These are phyloP conservation scores for Xerocomus nothofagi DNA, from an alignment of 1,284 basidiomycete species.

Conservation along the genomic window DNA sequence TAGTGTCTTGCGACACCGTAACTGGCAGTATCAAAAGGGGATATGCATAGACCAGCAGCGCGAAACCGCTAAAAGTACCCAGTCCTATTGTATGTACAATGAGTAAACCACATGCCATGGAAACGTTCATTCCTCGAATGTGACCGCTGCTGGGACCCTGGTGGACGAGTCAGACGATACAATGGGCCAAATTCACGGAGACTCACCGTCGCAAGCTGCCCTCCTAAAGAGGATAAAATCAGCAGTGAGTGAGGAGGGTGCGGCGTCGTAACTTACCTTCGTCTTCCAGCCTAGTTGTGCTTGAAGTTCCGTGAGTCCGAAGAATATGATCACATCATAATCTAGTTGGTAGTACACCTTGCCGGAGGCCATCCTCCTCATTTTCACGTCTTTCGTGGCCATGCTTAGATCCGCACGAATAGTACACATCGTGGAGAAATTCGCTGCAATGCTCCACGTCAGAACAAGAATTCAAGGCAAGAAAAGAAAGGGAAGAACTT, in stretches of 20 bases:
- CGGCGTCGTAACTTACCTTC: neutral
- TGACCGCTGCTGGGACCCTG: constrained; percentile 5
- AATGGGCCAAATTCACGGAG: no score
- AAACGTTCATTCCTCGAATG: constrained; percentile 1
- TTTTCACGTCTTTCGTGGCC: neutral
- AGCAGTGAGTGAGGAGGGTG: neutral
- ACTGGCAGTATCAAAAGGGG: no score
- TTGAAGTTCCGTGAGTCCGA: constrained; percentile 5
- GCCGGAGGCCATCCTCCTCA: neutral
- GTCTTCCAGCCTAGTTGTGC: constrained; percentile 9
- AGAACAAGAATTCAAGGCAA: neutral
- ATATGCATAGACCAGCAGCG: no score
- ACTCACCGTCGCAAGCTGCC: neutral
- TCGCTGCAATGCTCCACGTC: neutral
- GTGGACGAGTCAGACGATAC: neutral
- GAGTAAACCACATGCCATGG: no score
- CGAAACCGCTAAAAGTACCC: no score
- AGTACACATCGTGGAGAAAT: constrained; percentile 4
- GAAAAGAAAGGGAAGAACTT: neutral
- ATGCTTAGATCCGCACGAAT: constrained; percentile 2
- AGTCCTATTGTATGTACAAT: no score
- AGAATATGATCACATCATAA: constrained; percentile 13
- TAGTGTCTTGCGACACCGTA: no score
- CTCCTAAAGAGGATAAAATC: neutral
- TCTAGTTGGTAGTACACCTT: constrained; percentile 8